Base-by-base conservation (phyloP, 1,284 basidiomycete genomes). In the Moesziomyces globuligerus region DNA sequence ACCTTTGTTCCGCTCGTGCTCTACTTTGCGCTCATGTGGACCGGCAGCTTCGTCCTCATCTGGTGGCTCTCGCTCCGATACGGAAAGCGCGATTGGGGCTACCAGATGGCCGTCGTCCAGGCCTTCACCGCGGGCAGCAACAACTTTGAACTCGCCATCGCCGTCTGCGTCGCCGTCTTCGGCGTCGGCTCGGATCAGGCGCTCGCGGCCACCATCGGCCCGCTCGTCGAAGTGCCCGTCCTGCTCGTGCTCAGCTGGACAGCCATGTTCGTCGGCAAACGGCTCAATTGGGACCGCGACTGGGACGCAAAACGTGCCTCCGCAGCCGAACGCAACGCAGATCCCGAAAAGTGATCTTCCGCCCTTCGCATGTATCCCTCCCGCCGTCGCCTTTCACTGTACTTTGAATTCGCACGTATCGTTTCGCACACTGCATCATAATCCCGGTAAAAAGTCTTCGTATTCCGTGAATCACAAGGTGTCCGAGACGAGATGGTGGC, bases 11-110 rank as follows among this genome's bases (percentile, higher is more conserved):
- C 92, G 0, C 87, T 92, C 83, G 84, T 83, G 0, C 52, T 84
- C 32, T 93, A 93, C 83, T 93, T 93, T 79, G 70, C 87, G 23
- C 83, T 92, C 80, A 91, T 92, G 87, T 93, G 90, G 90, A 85
- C 85, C 3, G 81, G 84, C 1, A 86, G 89, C 0, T 91, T 92
- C 71, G 83, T 81, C 32, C 74, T 88, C 15, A 83, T 91, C 17
- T 77, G 72, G 75, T 53, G 48, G 42, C 47, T 79, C 24, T 68
- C 59, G 2, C 45, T 60, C 21, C 52, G 77, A 6, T 76, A 76
- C 44, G 76, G 75, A 11, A 60, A 68, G 50, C 46, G 38, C 17
- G 57, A 72, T 18, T 83, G 79, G 78, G 78, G 74, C 4, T 82
- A 83, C 54, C 77, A 83, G 59, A 79, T 79, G 74, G 79, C 81